Base-by-base conservation (phyloP, 2,329 filamentous ascomycete genomes). In the Huntiella abstrusa region DNA sequence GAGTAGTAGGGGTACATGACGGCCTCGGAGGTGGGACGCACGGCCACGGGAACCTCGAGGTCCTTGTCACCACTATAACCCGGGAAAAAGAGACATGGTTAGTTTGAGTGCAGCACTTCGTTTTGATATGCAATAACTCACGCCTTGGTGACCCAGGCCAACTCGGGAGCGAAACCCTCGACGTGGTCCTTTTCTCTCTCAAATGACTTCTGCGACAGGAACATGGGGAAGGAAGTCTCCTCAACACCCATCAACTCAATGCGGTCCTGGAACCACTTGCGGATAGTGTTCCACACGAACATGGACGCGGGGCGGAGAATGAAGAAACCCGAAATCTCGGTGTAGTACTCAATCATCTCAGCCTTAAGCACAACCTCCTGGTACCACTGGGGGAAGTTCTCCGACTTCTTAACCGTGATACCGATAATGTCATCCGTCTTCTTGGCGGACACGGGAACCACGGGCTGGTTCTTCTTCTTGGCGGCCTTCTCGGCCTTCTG, bases 1-100 rank as follows among this genome's bases (percentile, higher is more conserved):
- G 84, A 74, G 62, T 92, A 95, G 71, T 93, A 92, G 51, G 82
- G 83, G 67, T 94, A 94, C 83, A 94, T 93, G 65, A 91, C 84
- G 51, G 75, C 75, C 64, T 80, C 76, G 53, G 75, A 80, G 11
- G 76, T 80, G 45, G 76, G 76, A 56, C 76, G 75, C 49, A 80
- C 75, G 13, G 76, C 76, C 47, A 79, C 73, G 43, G 75, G 75
- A 48, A 76, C 86, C 62, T 98, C 91, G 53, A 98, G 77, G 57
- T 93, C 83, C 59, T 83, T 92, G 57, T 87, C 87, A 57, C 91
- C 91, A 54, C 85, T 86, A 54, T 15, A 50, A 12, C 43, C 12
- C 22, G 3, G 22, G 7, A 28, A 10, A 17, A 16, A 13, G 39
- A 32, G 11, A 38, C 4, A 5, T 15, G 2, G n/a, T 37, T 43